phyloP scores from a whole-genome alignment of 805 yeast genomes.

The Wickerhamomyces queroliae region DNA sequence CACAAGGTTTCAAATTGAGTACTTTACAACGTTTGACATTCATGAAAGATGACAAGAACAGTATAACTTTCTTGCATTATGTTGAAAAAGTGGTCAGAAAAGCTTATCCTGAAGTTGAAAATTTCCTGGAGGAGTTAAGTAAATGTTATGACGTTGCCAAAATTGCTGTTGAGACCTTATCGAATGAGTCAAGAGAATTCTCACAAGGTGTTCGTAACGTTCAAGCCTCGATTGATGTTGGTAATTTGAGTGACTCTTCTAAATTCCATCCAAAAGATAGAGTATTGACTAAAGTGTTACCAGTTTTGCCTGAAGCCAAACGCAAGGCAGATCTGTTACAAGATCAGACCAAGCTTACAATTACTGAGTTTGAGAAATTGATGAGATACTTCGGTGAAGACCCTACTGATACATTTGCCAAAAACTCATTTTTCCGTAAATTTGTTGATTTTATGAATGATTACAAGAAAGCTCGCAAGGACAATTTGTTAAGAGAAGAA shows the following conservation, averaged over 20 bases:
- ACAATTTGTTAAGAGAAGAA: conserved; percentile 63
- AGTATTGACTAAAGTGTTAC: conserved; percentile 47
- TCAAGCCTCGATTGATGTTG: conserved; percentile 48
- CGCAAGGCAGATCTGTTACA: conserved; percentile 43
- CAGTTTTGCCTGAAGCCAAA: conserved; percentile 49
- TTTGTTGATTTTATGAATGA: conserved; percentile 55
- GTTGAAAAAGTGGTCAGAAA: conserved; percentile 63
- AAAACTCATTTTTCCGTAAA: conserved; percentile 56
- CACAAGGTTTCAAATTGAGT: conserved; percentile 63
- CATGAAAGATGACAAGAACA: conserved; percentile 61
- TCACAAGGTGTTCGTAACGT: conserved; percentile 44
- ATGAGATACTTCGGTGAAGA: conserved; percentile 75
- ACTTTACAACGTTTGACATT: conserved; percentile 66
- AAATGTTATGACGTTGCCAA: conserved; percentile 51
- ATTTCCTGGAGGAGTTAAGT: conserved; percentile 54
- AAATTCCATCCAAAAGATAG: conserved; percentile 64
- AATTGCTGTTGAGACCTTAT: conserved; percentile 56
- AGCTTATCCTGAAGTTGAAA: conserved; percentile 59
- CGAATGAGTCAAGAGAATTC: conserved; percentile 53
- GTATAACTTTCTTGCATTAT: conserved; percentile 68
- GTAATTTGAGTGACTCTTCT: conserved; percentile 57
- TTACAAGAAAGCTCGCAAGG: conserved; percentile 59
- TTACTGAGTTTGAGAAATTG: conserved; percentile 46
- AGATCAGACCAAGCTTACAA: conserved; percentile 45
- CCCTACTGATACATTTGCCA: conserved; percentile 42